Conservation (phyloP, 768 basidiomycete species). For the Lyophyllum atratum region DNA sequence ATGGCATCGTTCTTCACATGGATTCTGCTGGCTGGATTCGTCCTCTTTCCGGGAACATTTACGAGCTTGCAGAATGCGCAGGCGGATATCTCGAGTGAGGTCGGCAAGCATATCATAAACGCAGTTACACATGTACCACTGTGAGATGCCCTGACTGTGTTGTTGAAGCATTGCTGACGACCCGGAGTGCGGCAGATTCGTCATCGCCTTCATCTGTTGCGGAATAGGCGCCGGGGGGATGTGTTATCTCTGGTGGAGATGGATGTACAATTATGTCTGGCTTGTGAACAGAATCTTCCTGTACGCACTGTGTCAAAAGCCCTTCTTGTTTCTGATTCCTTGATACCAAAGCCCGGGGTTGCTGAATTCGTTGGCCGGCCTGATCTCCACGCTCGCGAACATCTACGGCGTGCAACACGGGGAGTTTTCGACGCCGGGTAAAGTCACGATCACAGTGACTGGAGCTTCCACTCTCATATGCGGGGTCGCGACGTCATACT, state of each 20-base stretch:
- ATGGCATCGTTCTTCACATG: slow-evolving; percentile 62
- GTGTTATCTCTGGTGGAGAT: slow-evolving; percentile 62
- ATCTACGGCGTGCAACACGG: slow-evolving; percentile 53
- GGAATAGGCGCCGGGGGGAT: slow-evolving; percentile 55
- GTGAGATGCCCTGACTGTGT: slow-evolving; percentile 25
- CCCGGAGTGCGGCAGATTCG: slow-evolving; percentile 36
- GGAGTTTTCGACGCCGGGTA: slow-evolving; percentile 41
- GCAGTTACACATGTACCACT: slow-evolving; percentile 45
- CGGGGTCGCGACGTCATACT: slow-evolving; percentile 40
- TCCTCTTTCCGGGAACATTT: slow-evolving; percentile 66
- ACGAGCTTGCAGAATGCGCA: slow-evolving; percentile 42
- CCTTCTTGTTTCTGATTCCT: not conserved
- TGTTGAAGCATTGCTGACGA: not conserved
- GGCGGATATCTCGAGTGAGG: slow-evolving; percentile 21
- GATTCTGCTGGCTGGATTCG: slow-evolving; percentile 63
- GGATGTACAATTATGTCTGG: slow-evolving; percentile 63
- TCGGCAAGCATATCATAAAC: slow-evolving; percentile 33
- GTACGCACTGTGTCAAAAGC: slow-evolving; percentile 25
- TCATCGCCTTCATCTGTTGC: slow-evolving; percentile 58
- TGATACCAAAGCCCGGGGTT: slow-evolving; percentile 47
- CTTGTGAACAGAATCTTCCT: slow-evolving; percentile 55
- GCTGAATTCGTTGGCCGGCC: slow-evolving; percentile 56
- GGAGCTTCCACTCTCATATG: slow-evolving; percentile 38
- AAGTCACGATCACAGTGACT: slow-evolving; percentile 51
- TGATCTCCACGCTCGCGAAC: slow-evolving; percentile 55